Evolutionary conservation across 129 eudicot genomes (phyloP).

Genomic region (Escallonia herrerae): DNA sequence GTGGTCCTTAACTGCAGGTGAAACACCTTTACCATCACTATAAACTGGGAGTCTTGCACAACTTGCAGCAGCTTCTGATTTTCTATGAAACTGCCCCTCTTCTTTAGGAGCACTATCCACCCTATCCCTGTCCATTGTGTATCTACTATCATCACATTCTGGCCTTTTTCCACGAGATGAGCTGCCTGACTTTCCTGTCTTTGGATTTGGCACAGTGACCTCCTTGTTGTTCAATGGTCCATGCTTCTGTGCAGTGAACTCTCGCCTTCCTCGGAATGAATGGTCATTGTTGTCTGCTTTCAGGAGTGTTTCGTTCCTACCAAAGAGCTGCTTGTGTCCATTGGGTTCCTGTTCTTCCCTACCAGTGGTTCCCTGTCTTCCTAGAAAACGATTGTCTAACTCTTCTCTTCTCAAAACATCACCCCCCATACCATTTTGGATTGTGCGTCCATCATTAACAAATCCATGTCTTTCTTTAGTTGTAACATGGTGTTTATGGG

Average conservation of each 20-base stretch:
- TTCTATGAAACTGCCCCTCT: slow-evolving; percentile 11
- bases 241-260: slow-evolving; percentile 12
- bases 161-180: slow-evolving; percentile 34
- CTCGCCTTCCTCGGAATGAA: slow-evolving; percentile 21
- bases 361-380: slow-evolving; percentile 26
- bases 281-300: slow-evolving; percentile 15
- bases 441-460: slow-evolving; percentile 17
- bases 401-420: slow-evolving; percentile 23
- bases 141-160: slow-evolving; percentile 21
- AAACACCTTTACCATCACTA: slow-evolving; percentile 17
- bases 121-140: slow-evolving; percentile 14
- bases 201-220: background rate
- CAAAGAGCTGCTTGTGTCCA: slow-evolving; percentile 16
- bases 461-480: slow-evolving; percentile 40
- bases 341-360: slow-evolving; percentile 16
- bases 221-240: slow-evolving; percentile 18
- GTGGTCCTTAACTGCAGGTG: slow-evolving; percentile 3
- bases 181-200: slow-evolving; percentile 26
- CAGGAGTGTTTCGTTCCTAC: slow-evolving; percentile 16
- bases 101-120: slow-evolving; percentile 10
- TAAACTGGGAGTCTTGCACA: slow-evolving; percentile 8
- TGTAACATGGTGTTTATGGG: slow-evolving; percentile 16
- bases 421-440: slow-evolving; percentile 15
- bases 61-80: slow-evolving; percentile 17
- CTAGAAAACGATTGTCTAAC: slow-evolving; percentile 9